Evolutionary conservation across 495 filamentous ascomycete species (phyloP), one percentile per base, ranked within the genome.

Genomic region (Friedmanniomyces simplex): DNA sequence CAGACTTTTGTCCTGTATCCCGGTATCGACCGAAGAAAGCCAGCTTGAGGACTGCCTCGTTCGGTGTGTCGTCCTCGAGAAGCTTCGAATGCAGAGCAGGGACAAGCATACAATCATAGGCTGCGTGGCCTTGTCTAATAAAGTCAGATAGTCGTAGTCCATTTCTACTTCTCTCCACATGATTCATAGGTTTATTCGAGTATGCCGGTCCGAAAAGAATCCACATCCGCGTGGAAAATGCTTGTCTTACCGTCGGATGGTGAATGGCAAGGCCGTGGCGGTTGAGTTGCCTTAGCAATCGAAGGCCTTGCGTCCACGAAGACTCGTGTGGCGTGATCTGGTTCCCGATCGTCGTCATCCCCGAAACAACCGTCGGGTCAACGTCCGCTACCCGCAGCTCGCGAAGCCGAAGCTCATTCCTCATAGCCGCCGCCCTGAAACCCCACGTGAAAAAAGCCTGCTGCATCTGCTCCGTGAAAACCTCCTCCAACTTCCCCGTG

Each of bases 371-470:
- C 28, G 28, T 32, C 28, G 28, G 28, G 28, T 32, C 28, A 32
- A 32, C 4, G 3, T 3, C 41, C 41, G 41, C 20, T 43, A 22
- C 41, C 41, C 63, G 47, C 10, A 54, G 34, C 20, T 55, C 52
- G 28, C 61, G 52, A 2, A 41, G 51, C 36, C 59, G 61, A 8
- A 58, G 55, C 26, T 51, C 48, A 28, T 54, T 61, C 1, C 63
- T 53, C 50, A 50, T 21, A 10, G 69, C 67, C 20, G 73, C 62
- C 0, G 61, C 65, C 41, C 72, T 74, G 66, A 84, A 84, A 2
- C 81, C 79, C 81, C 81, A 83, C n/a, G 72, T 66, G 28, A 84
- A 73, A 39, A 83, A 72, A 13, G 77, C 78, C 30, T 70, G 70
- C 63, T 79, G 78, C 61, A 80, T 72, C 6, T 68, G 58, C 0